Percentiles rank a stretch among this genome's conserved stretches.
These are phyloP conservation scores for Fusarium pseudoanthophilum DNA, from an alignment of 2,329 filamentous ascomycete genomes.

Conservation along the genomic window DNA sequence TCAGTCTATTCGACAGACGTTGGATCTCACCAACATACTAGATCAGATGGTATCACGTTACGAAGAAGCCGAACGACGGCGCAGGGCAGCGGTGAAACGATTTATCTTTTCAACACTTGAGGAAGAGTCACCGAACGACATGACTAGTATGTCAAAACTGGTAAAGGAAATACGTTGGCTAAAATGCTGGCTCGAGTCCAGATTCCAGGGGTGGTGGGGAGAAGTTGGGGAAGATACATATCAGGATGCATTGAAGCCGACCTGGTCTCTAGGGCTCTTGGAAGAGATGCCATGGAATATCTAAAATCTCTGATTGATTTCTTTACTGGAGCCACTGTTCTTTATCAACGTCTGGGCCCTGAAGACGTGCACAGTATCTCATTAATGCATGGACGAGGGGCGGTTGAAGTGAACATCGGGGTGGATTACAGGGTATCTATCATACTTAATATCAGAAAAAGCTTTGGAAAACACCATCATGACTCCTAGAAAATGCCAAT, in stretches of 20 bases:
- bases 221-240: neutral
- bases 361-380: neutral
- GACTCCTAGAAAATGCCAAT: conserved; percentile 1
- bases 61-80: conserved; percentile 16
- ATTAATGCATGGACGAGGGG: neutral
- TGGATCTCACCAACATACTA: conserved; percentile 31
- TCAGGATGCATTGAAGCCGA: neutral
- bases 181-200: conserved; percentile 48
- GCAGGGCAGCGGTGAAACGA: neutral
- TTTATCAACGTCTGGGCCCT: neutral
- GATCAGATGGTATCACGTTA: conserved; percentile 21
- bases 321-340: neutral
- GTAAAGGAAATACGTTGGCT: conserved; percentile 44
- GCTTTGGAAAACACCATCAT: neutral
- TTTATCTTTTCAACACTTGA: conserved; percentile 19
- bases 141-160: conserved; percentile 31
- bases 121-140: conserved; percentile 25
- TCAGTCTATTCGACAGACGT: conserved; percentile 26
- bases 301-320: neutral
- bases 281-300: conserved; percentile 40
- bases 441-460: neutral
- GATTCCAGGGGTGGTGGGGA: conserved; percentile 20
- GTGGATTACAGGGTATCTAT: conserved; percentile 35
- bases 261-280: conserved; percentile 43
- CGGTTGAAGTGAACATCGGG: neutral